Evolutionary conservation across 2,329 filamentous ascomycete species (phyloP).

Genomic region (Alternaria brassicae): DNA sequence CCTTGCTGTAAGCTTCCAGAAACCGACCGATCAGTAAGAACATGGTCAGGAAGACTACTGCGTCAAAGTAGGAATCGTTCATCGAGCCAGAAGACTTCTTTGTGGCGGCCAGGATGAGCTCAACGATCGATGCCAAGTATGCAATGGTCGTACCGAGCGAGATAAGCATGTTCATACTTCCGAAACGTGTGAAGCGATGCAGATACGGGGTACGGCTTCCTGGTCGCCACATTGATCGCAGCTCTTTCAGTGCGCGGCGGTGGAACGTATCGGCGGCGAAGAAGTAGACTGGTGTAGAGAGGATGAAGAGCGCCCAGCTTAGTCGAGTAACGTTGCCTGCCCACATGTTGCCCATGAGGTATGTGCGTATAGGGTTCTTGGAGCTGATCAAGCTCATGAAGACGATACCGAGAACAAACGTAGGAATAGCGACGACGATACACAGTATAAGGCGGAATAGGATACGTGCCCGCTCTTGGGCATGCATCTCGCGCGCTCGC

Average conservation of each 20-base stretch:
- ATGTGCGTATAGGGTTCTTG: conserved; percentile 65
- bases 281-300: conserved; percentile 87
- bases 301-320: conserved; percentile 79
- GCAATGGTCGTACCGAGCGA: conserved; percentile 87
- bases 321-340: conserved; percentile 74
- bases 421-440: conserved; percentile 74
- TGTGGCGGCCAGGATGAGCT: conserved; percentile 68
- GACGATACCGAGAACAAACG: conserved; percentile 85
- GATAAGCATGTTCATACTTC: conserved; percentile 95
- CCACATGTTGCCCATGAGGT: conserved; percentile 73
- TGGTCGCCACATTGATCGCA: conserved; percentile 77
- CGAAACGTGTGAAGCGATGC: conserved; percentile 86
- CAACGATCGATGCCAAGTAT: conserved; percentile 80
- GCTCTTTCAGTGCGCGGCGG: conserved; percentile 76
- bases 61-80: conserved; percentile 76
- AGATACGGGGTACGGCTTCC: conserved; percentile 75
- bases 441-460: conserved; percentile 75
- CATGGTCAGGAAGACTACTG: conserved; percentile 88
- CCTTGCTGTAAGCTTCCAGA: conserved; percentile 89
- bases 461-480: conserved; percentile 72
- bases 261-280: conserved; percentile 89
- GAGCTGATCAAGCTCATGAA: conserved; percentile 83
- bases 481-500: conserved; percentile 74
- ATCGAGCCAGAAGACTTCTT: conserved; percentile 45
- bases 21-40: conserved; percentile 79